Evolutionary conservation across 371 early-diverging fungal species (phyloP).

Genomic region (Rhizomucor pusillus): DNA sequence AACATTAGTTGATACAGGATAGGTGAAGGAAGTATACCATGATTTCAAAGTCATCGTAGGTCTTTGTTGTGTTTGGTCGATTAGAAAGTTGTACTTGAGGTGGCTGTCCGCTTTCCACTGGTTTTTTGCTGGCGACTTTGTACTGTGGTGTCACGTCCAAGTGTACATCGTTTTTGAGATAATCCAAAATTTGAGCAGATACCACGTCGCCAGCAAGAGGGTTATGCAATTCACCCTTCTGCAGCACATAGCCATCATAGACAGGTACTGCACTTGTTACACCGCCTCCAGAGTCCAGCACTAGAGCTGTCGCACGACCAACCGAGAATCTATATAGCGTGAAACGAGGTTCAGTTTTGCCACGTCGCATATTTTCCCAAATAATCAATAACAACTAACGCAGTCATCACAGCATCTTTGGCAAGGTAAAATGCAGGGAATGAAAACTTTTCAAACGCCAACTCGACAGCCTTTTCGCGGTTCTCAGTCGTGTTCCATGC

Average conservation of each 20-base stretch:
- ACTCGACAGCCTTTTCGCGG: slow-evolving; percentile 85
- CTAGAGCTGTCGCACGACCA: slow-evolving; percentile 86
- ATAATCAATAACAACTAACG: slow-evolving; percentile 53
- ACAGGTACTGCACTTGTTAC: slow-evolving; percentile 91
- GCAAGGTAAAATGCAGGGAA: slow-evolving; percentile 93
- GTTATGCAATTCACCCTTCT: slow-evolving; percentile 80
- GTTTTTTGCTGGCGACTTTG: slow-evolving; percentile 68
- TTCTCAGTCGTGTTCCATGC: slow-evolving; percentile 84
- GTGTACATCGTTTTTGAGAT: slow-evolving; percentile 55
- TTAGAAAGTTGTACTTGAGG: slow-evolving; percentile 57
- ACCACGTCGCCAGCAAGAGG: slow-evolving; percentile 82
- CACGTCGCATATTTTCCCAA: too few relatives aligned
- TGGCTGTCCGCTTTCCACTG: slow-evolving; percentile 69
- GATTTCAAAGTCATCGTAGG: slow-evolving; percentile 69
- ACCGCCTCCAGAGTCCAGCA: slow-evolving; percentile 89
- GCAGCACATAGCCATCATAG: slow-evolving; percentile 91
- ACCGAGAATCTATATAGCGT: slow-evolving; percentile 82
- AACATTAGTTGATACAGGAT: background rate
- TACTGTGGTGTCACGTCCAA: slow-evolving; percentile 85
- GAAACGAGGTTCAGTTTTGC: too few relatives aligned
- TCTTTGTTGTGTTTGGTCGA: slow-evolving; percentile 59
- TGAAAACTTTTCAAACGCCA: slow-evolving; percentile 91
- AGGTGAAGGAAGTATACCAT: slow-evolving; percentile 33
- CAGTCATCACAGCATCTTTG: slow-evolving; percentile 87
- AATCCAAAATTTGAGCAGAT: slow-evolving; percentile 70